A percentile compares a stretch with the other conserved stretches of the same genome.
These are phyloP conservation scores for Eucommia ulmoides DNA, from an alignment of 257 asterid species.

Conservation along the genomic window DNA sequence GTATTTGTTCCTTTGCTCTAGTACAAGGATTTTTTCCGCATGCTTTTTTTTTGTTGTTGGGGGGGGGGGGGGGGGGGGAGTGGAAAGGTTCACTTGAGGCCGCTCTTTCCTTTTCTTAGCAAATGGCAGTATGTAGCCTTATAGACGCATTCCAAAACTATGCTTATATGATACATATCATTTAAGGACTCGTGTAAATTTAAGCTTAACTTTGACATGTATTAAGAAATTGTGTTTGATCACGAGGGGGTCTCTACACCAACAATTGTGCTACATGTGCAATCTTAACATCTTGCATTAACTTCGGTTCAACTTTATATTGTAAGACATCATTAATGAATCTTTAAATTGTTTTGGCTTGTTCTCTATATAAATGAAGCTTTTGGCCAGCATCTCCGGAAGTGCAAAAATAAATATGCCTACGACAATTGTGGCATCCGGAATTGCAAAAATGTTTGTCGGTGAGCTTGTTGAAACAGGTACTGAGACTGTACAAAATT, in stretches of 20 bases:
- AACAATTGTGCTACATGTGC: no score
- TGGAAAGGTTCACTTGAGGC: no score
- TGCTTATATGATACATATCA: no score
- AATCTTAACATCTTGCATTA: no score
- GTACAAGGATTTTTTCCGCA: not conserved
- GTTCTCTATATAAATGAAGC: no score
- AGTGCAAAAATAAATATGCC: constrained; percentile 67
- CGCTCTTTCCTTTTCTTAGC: no score
- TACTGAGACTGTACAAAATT: not conserved
- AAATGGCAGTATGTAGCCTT: no score
- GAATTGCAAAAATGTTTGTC: constrained; percentile 85
- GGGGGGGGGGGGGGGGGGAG: no score
- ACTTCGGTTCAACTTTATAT: not conserved
- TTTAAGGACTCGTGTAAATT: no score
- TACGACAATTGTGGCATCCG: constrained; percentile 75
- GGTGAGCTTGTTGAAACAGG: constrained; percentile 84
- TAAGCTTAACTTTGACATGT: not conserved
- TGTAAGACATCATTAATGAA: not conserved
- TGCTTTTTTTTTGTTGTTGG: not conserved
- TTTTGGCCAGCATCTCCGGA: constrained; percentile 63
- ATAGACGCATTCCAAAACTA: no score
- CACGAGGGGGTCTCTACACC: no score
- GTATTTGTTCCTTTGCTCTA: not conserved
- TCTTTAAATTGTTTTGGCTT: not conserved
- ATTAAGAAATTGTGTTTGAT: not conserved